Conservation (phyloP, 2,329 filamentous ascomycete species). For the Fusarium paranaense region DNA sequence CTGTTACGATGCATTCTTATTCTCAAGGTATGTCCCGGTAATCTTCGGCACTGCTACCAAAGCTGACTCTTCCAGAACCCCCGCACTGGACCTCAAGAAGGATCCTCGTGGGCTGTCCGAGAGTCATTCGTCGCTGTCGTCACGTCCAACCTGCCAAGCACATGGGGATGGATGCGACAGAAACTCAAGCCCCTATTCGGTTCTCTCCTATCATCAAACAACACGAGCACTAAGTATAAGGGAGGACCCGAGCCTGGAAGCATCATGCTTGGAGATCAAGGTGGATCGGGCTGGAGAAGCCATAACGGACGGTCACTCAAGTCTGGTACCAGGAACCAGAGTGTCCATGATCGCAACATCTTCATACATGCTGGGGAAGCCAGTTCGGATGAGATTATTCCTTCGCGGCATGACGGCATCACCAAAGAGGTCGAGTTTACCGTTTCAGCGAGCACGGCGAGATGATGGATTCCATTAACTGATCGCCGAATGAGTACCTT, state of each 20-base stretch:
- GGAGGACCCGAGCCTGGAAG: constrained; percentile 33
- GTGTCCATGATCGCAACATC: constrained; percentile 2
- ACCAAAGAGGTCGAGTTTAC: constrained; percentile 39
- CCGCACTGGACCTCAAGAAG: constrained; percentile 47
- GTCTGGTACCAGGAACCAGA: constrained; percentile 1
- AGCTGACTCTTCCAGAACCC: constrained; percentile 46
- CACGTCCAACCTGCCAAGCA: constrained; percentile 52
- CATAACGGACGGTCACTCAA: constrained; percentile 21
- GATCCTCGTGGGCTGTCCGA: constrained; percentile 52
- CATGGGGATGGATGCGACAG: constrained; percentile 43
- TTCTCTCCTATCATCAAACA: constrained; percentile 39
- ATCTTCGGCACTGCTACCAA: constrained; percentile 40
- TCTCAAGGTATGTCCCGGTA: constrained; percentile 42
- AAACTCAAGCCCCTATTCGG: constrained; percentile 41
- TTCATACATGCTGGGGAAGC: constrained; percentile 35
- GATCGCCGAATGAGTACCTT: not conserved
- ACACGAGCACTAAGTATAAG: constrained; percentile 32
- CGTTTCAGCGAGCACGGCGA: constrained; percentile 14
- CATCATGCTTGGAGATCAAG: constrained; percentile 38
- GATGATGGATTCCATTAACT: not conserved
- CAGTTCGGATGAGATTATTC: constrained; percentile 38
- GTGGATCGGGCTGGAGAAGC: constrained; percentile 32
- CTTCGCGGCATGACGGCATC: constrained; percentile 4
- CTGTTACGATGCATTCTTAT: constrained; percentile 52
- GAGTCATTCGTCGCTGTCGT: constrained; percentile 56